Conservation (phyloP, 805 yeast genomes). For the Starmerella ratchasimensis region DNA sequence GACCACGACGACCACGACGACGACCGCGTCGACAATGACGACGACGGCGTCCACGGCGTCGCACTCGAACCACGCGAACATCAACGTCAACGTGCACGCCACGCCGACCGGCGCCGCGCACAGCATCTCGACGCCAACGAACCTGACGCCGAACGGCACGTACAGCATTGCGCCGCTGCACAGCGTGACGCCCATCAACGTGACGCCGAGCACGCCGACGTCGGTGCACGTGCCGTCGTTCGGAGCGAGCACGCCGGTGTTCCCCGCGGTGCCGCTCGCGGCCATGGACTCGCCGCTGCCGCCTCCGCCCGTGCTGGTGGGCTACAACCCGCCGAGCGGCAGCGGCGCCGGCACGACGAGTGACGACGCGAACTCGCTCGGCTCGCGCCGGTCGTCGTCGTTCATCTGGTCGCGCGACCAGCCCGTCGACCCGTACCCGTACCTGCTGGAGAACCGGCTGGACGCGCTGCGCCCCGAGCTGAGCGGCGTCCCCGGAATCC, state of each 20-base stretch:
- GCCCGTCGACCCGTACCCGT: constrained; percentile 27
- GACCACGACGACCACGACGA: too few relatives aligned
- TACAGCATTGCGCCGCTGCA: constrained; percentile 26
- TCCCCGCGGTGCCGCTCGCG: not conserved
- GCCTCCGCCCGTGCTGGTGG: not conserved
- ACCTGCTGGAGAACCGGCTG: constrained; percentile 26
- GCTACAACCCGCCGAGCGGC: not conserved
- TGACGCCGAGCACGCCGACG: not conserved
- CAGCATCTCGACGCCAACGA: too few relatives aligned
- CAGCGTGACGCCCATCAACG: not conserved
- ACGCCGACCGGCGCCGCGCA: too few relatives aligned
- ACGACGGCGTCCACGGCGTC: too few relatives aligned
- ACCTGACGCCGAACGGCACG: too few relatives aligned
- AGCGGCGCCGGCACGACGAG: not conserved
- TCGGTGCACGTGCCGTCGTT: not conserved
- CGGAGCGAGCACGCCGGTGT: not conserved
- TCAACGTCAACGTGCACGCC: too few relatives aligned
- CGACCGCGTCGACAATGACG: too few relatives aligned
- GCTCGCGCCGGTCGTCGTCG: constrained; percentile 12
- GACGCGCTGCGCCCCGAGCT: constrained; percentile 26
- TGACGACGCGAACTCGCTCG: constrained; percentile 9
- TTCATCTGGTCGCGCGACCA: constrained; percentile 13
- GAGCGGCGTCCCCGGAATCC: constrained; percentile 1
- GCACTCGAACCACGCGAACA: too few relatives aligned
- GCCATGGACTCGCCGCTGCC: not conserved